phyloP scores from a whole-genome alignment of 1,284 basidiomycete genomes.

The Sporisorium sorghi region DNA sequence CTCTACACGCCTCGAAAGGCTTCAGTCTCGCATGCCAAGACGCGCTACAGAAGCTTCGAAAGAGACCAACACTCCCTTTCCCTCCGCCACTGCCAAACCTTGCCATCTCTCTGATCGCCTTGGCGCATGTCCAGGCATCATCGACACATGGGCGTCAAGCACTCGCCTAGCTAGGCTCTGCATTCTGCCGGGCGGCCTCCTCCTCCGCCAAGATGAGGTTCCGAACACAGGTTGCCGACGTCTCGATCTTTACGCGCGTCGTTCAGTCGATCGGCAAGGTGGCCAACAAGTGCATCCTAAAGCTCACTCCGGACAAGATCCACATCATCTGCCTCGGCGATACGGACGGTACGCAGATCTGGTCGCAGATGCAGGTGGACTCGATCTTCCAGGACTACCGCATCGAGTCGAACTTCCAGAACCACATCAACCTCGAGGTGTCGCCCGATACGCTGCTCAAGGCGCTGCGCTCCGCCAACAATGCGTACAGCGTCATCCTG shows the following conservation, averaged over 20 bases:
- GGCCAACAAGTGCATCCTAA: conserved; percentile 64
- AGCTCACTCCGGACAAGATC: conserved; percentile 62
- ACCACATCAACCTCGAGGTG: conserved; percentile 69
- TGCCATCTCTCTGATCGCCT: background rate
- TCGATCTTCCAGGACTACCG: conserved; percentile 60
- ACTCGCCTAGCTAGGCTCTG: conserved; percentile 5
- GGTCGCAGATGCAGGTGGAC: conserved; percentile 63
- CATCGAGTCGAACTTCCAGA: conserved; percentile 68
- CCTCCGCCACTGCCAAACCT: background rate
- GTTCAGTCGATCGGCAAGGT: conserved; percentile 66
- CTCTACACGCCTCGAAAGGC: too few species aligned
- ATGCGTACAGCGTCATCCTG: conserved; percentile 59
- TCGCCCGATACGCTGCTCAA: conserved; percentile 65
- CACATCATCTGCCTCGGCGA: conserved; percentile 66
- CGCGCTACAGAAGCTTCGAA: background rate
- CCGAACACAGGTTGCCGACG: conserved; percentile 61
- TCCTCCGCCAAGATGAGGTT: conserved; percentile 57
- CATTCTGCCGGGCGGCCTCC: conserved; percentile 8
- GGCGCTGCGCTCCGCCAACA: conserved; percentile 61
- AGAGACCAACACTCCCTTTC: conserved; percentile 3
- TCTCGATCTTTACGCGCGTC: conserved; percentile 57
- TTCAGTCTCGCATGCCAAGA: too few species aligned
- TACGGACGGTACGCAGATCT: conserved; percentile 65
- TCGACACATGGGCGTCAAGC: conserved; percentile 3
- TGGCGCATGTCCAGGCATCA: background rate